Conservation (phyloP, 2,329 filamentous ascomycete genomes). For the Colletotrichum scovillei region DNA sequence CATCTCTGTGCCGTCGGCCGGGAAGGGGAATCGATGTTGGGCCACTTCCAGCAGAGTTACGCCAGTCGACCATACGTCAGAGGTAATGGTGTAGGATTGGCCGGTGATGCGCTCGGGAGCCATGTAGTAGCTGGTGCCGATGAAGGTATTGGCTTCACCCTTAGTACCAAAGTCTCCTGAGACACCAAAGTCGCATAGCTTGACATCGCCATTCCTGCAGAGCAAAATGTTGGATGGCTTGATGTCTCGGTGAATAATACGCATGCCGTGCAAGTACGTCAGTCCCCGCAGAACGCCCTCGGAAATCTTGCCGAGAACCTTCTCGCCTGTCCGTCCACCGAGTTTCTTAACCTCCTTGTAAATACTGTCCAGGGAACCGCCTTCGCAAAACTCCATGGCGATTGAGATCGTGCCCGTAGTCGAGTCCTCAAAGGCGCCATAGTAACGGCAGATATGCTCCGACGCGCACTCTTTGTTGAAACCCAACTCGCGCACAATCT, state of each 20-base stretch:
- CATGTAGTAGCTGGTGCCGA: slow-evolving; percentile 99
- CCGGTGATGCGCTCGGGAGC: slow-evolving; percentile 97
- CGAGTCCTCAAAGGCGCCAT: slow-evolving; percentile 95
- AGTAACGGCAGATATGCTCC: slow-evolving; percentile 96
- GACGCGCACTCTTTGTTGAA: slow-evolving; percentile 99
- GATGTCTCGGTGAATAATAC: slow-evolving; percentile 99
- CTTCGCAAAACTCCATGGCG: slow-evolving; percentile 99
- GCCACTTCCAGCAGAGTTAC: slow-evolving; percentile 99
- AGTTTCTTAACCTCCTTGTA: slow-evolving; percentile 98
- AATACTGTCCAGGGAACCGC: slow-evolving; percentile 94
- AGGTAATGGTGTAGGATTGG: slow-evolving; percentile 98
- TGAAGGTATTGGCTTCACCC: slow-evolving; percentile 98
- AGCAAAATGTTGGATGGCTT: slow-evolving; percentile 98
- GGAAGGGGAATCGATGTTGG: slow-evolving; percentile 98
- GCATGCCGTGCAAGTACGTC: slow-evolving; percentile 93
- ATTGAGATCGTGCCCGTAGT: slow-evolving; percentile 98
- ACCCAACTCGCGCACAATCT: slow-evolving; percentile 93
- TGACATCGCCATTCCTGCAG: slow-evolving; percentile 92
- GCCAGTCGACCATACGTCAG: slow-evolving; percentile 97
- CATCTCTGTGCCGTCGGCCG: slow-evolving; percentile 95
- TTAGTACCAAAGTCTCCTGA: slow-evolving; percentile 98
- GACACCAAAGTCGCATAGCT: slow-evolving; percentile 98
- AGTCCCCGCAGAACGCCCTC: slow-evolving; percentile 94
- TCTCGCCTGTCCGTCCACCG: slow-evolving; percentile 94
- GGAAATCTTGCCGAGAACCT: slow-evolving; percentile 95